Percentiles rank a stretch among this genome's conserved stretches.
Conservation (phyloP, 257 asterid genomes). For the Capsicum rhomboideum region DNA sequence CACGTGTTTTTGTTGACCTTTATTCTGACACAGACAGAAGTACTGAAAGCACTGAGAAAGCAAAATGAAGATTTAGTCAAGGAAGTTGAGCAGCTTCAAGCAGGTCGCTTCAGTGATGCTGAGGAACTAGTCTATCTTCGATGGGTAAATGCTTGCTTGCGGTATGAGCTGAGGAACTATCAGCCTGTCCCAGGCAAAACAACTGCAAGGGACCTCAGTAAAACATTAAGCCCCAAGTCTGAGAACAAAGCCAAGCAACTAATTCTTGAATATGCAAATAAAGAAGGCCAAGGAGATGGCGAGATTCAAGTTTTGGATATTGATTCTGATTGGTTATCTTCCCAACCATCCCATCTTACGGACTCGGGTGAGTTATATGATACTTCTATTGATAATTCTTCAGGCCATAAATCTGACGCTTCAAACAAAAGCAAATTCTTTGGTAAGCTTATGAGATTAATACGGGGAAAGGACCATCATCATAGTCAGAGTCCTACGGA, state of each 20-base stretch:
- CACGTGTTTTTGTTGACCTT: not conserved
- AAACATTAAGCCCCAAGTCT: conserved; percentile 63
- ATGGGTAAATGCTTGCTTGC: conserved; percentile 91
- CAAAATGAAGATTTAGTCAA: conserved; percentile 44
- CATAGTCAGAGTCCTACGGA: conserved; percentile 15
- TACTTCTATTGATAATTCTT: conserved; percentile 19
- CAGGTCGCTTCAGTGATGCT: conserved; percentile 43
- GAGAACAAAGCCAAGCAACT: conserved; percentile 76
- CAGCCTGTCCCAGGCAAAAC: conserved; percentile 51
- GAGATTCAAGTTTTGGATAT: conserved; percentile 24
- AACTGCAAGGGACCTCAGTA: conserved; percentile 74
- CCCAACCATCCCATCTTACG: conserved; percentile 41
- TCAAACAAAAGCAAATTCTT: conserved; percentile 34
- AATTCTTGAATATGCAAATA: conserved; percentile 63
- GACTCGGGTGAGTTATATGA: conserved; percentile 54
- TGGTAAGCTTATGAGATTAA: conserved; percentile 46
- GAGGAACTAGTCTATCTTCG: conserved; percentile 86
- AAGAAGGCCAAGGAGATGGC: conserved; percentile 29
- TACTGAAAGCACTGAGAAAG: conserved; percentile 37
- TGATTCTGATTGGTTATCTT: conserved; percentile 52
- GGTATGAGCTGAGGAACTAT: conserved; percentile 64
- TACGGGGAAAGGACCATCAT: conserved; percentile 45
- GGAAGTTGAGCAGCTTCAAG: conserved; percentile 68
- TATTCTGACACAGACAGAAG: conserved; percentile 30
- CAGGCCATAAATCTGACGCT: conserved; percentile 20